Evolutionary conservation across 2,329 filamentous ascomycete genomes (phyloP).

Genomic region (Calonectria hawksworthii): DNA sequence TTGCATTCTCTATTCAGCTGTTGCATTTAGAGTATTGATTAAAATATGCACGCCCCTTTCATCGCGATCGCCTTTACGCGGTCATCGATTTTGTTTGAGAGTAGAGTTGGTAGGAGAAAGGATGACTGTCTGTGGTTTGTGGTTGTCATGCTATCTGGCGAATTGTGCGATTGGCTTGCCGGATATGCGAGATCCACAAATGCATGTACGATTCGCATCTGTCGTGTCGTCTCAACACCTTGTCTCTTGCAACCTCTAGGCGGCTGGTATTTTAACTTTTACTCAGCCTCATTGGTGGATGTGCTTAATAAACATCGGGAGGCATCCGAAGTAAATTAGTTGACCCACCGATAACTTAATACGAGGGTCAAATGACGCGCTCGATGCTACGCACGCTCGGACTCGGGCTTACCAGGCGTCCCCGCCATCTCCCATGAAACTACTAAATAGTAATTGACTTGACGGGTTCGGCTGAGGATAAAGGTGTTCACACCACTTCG

Average conservation of each 20-base stretch:
- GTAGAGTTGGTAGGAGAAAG: not conserved
- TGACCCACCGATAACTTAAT: not conserved
- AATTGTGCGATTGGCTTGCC: not conserved
- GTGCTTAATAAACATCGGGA: not conserved
- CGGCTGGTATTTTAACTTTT: not conserved
- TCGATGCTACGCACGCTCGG: not conserved
- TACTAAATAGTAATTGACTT: not conserved
- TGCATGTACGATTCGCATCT: not conserved
- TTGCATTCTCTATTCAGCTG: not conserved
- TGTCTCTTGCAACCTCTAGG: not conserved
- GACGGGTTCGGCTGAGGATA: not conserved
- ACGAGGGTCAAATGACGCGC: not conserved
- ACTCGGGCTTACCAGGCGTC: not conserved
- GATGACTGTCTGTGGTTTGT: not conserved
- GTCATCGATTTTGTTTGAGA: not conserved
- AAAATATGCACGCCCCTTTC: not conserved
- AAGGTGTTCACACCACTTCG: not conserved
- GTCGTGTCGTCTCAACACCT: not conserved
- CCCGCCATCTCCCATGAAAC: not conserved
- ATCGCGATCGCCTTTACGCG: not conserved
- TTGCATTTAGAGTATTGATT: not conserved
- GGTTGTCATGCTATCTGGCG: not conserved
- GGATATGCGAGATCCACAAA: not conserved
- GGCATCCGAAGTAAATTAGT: not conserved
- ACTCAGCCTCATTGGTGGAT: not conserved